Conservation (phyloP, 768 basidiomycete genomes). For the Suillus decipiens region DNA sequence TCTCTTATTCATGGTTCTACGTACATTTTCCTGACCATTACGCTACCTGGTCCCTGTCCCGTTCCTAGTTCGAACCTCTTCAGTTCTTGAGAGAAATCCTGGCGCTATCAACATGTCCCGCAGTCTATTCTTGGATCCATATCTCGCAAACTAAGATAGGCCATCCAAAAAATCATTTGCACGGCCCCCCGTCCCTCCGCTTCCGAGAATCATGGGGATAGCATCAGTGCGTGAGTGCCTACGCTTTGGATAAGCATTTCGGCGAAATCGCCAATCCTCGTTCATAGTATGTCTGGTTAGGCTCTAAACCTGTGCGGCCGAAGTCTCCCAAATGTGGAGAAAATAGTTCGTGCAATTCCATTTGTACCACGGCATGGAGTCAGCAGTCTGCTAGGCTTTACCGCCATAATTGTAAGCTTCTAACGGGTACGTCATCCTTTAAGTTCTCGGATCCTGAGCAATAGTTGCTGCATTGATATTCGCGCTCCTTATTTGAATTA, state of each 20-base stretch:
- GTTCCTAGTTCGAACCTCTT: too few species aligned
- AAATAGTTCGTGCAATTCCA: conserved; percentile 64
- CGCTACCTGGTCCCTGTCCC: too few species aligned
- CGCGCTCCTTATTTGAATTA: too few species aligned
- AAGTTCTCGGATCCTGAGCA: too few species aligned
- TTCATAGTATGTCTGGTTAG: conserved; percentile 28
- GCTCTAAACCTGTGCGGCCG: conserved; percentile 25
- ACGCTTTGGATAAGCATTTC: not conserved
- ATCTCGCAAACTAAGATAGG: conserved; percentile 81
- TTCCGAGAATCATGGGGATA: not conserved
- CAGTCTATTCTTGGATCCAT: conserved; percentile 85
- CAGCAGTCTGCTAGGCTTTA: conserved; percentile 74
- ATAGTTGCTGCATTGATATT: too few species aligned
- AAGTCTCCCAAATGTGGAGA: conserved; percentile 53
- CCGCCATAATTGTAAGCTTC: conserved; percentile 72
- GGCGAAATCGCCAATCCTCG: conserved; percentile 14
- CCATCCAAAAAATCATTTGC: conserved; percentile 39
- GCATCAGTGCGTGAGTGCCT: conserved; percentile 7
- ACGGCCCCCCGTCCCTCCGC: conserved; percentile 5
- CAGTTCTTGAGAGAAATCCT: conserved; percentile 39
- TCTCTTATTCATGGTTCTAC: too few species aligned
- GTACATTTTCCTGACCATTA: too few species aligned
- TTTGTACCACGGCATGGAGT: conserved; percentile 64
- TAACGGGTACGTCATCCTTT: not conserved
- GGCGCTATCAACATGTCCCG: conserved; percentile 92